phyloP scores from a whole-genome alignment of 2,329 filamentous ascomycete species.

The Cyphellophora europaea region DNA sequence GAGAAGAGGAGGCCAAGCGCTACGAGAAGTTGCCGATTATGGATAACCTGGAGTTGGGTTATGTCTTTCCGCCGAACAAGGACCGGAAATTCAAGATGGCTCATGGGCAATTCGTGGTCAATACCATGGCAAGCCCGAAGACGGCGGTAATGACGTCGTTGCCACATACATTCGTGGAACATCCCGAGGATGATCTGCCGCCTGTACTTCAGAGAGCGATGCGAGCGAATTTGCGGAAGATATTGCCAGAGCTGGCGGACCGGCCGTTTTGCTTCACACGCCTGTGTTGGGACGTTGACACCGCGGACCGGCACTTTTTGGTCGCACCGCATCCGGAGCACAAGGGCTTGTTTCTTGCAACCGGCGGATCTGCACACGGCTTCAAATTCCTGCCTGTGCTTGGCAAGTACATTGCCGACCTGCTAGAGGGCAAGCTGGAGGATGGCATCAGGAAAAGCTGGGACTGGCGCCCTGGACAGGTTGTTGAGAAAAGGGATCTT shows the following conservation, averaged over 20 bases:
- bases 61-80: constrained; percentile 5
- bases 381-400: constrained; percentile 45
- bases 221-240: constrained; percentile 37
- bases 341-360: constrained; percentile 36
- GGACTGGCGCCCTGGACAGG: no score
- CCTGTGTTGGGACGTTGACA: constrained; percentile 51
- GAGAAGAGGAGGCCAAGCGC: constrained; percentile 8
- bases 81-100: constrained; percentile 8
- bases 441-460: constrained; percentile 7
- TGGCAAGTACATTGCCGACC: constrained; percentile 40
- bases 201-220: constrained; percentile 34
- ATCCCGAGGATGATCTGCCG: constrained; percentile 2
- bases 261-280: constrained; percentile 40
- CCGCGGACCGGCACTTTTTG: constrained; percentile 42
- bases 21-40: constrained; percentile 13
- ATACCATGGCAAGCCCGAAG: constrained; percentile 1
- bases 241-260: constrained; percentile 42
- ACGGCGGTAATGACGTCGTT: neutral
- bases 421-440: constrained; percentile 35
- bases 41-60: constrained; percentile 14
- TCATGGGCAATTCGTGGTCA: constrained; percentile 5
- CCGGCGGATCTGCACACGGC: constrained; percentile 43
- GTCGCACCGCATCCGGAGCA: constrained; percentile 39
- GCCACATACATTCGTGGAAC: constrained; percentile 5
- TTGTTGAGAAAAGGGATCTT: constrained; percentile 12